These are phyloP conservation scores for Agaricus sinodeliciosus DNA, from an alignment of 768 basidiomycete genomes.

Conservation along the genomic window DNA sequence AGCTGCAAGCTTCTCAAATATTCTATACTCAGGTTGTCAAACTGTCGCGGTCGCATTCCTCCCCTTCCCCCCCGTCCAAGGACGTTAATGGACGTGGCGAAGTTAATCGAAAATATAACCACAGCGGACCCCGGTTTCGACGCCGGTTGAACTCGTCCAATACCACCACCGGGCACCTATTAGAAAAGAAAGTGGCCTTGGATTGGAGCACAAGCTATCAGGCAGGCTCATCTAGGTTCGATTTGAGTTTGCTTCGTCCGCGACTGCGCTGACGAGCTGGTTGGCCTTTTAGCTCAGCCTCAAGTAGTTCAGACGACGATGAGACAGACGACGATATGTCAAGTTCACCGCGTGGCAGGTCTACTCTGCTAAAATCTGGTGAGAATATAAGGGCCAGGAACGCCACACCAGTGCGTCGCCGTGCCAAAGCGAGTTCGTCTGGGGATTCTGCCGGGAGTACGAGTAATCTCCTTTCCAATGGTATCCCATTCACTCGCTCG, in stretches of 20 bases:
- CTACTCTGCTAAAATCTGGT: slow-evolving; percentile 20
- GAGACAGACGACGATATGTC: slow-evolving; percentile 49
- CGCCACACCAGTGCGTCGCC: slow-evolving; percentile 16
- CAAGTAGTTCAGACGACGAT: slow-evolving; percentile 47
- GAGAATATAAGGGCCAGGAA: slow-evolving; percentile 12
- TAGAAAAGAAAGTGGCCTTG: slow-evolving; percentile 24
- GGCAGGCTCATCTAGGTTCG: slow-evolving; percentile 76
- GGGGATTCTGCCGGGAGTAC: slow-evolving; percentile 32
- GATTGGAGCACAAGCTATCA: slow-evolving; percentile 88
- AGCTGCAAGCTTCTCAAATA: not conserved
- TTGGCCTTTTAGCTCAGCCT: slow-evolving; percentile 37
- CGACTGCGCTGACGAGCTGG: not conserved
- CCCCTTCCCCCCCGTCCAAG: slow-evolving; percentile 66
- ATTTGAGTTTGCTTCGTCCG: slow-evolving; percentile 1
- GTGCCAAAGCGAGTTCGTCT: slow-evolving; percentile 28
- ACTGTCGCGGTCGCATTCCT: slow-evolving; percentile 76
- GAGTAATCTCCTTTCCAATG: slow-evolving; percentile 11
- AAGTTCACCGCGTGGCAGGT: slow-evolving; percentile 36
- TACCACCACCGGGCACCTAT: not conserved
- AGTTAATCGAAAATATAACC: slow-evolving; percentile 28
- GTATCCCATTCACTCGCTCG: slow-evolving; percentile 61
- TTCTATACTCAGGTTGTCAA: slow-evolving; percentile 28
- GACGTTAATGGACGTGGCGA: slow-evolving; percentile 48
- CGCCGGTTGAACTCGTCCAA: slow-evolving; percentile 26
- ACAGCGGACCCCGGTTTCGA: slow-evolving; percentile 28